These are phyloP conservation scores for Crucihimalaya himalaica DNA, from an alignment of 345 rosid genomes.

Conservation along the genomic window DNA sequence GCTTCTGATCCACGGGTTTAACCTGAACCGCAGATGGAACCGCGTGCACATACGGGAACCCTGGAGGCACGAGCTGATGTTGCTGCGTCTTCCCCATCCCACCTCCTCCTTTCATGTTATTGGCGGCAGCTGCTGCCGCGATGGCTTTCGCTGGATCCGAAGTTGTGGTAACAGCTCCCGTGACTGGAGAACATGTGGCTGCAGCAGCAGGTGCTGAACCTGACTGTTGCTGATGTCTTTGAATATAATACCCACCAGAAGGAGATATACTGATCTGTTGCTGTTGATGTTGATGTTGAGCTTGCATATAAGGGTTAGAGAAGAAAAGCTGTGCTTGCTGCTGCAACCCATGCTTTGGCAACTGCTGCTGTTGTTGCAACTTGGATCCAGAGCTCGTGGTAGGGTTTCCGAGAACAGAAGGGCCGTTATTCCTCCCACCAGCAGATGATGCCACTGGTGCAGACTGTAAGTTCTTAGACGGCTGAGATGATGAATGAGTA, in stretches of 20 bases:
- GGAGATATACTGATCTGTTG: constrained; percentile 47
- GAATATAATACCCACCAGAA: constrained; percentile 59
- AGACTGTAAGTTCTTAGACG: constrained; percentile 61
- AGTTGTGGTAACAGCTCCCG: constrained; percentile 35
- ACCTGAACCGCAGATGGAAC: constrained; percentile 67
- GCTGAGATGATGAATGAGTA: constrained; percentile 61
- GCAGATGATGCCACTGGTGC: constrained; percentile 56
- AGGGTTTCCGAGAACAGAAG: constrained; percentile 69
- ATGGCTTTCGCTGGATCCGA: constrained; percentile 80
- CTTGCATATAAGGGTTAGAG: constrained; percentile 54
- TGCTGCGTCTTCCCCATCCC: constrained; percentile 54
- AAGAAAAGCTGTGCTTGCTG: constrained; percentile 64
- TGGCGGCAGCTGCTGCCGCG: constrained; percentile 49
- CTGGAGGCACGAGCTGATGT: constrained; percentile 61
- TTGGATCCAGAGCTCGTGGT: constrained; percentile 57
- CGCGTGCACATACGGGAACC: constrained; percentile 62
- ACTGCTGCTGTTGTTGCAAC: constrained; percentile 64
- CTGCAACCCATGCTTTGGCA: constrained; percentile 59
- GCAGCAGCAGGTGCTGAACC: constrained; percentile 36
- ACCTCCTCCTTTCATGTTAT: constrained; percentile 66
- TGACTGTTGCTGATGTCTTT: constrained; percentile 62
- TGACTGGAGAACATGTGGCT: constrained; percentile 52
- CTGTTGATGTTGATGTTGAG: constrained; percentile 56
- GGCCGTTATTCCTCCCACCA: constrained; percentile 56
- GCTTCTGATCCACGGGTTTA: constrained; percentile 85